phyloP scores from a whole-genome alignment of 1,284 basidiomycete species.

The Cystobasidium pallidum region DNA sequence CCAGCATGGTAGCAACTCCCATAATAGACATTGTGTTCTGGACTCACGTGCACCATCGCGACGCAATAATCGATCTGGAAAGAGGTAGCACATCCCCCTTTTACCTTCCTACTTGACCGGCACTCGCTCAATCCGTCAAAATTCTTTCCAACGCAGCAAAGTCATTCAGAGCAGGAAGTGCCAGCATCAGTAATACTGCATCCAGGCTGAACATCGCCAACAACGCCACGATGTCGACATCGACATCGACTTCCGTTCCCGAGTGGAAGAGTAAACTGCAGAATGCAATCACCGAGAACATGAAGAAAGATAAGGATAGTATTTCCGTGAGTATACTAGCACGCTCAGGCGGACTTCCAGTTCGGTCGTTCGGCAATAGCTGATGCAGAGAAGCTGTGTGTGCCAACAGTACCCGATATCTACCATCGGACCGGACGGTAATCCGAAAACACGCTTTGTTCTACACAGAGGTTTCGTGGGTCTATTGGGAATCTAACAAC shows the following conservation, averaged over 20 bases:
- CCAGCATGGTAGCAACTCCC: no score
- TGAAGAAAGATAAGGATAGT: slow-evolving; percentile 50
- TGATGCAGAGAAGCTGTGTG: background rate
- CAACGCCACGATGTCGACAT: slow-evolving; percentile 18
- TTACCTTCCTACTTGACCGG: background rate
- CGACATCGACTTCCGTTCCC: background rate
- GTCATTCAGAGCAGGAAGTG: slow-evolving; percentile 18
- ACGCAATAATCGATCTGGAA: background rate
- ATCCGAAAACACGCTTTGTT: slow-evolving; percentile 54
- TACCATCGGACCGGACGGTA: slow-evolving; percentile 35
- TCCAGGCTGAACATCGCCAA: background rate
- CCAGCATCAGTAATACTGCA: background rate
- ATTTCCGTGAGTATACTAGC: slow-evolving; percentile 50
- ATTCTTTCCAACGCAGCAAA: slow-evolving; percentile 39
- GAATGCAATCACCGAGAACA: slow-evolving; percentile 42
- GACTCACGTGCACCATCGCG: background rate
- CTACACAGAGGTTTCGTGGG: slow-evolving; percentile 58
- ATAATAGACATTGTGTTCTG: no score
- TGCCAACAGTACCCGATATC: slow-evolving; percentile 20
- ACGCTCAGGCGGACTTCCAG: no score
- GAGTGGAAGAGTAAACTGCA: slow-evolving; percentile 40
- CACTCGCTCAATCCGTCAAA: background rate
- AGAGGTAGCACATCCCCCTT: background rate
- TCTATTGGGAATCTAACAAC: slow-evolving; percentile 47
- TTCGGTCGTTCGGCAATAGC: no score